Evolutionary conservation across 2,329 filamentous ascomycete genomes (phyloP).

Genomic region (Fusarium guadeloupense): DNA sequence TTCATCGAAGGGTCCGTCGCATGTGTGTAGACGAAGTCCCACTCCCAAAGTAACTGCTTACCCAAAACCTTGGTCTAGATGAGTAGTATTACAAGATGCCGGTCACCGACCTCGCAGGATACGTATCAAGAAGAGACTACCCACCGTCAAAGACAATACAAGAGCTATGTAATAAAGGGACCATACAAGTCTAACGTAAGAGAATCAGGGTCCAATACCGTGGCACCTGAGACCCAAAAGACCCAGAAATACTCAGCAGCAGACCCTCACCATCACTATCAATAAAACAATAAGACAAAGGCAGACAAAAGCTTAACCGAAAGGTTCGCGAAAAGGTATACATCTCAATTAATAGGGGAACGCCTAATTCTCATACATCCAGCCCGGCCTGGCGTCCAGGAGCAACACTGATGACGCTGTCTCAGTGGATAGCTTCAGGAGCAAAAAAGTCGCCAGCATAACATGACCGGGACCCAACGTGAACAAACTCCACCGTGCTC

Average conservation of each 20-base stretch:
- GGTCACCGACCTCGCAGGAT: not conserved
- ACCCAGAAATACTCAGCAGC: not conserved
- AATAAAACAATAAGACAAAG: not conserved
- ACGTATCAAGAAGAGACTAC: not conserved
- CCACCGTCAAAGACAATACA: not conserved
- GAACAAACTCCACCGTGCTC: constrained; percentile 51
- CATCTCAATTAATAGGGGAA: constrained; percentile 58
- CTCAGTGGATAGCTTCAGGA: constrained; percentile 27
- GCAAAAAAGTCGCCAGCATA: constrained; percentile 38
- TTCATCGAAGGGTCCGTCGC: not conserved
- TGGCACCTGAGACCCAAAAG: not conserved
- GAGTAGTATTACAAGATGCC: not conserved
- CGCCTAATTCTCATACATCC: constrained; percentile 58
- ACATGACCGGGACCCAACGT: constrained; percentile 42
- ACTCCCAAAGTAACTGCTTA: constrained; percentile 10
- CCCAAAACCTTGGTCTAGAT: constrained; percentile 1
- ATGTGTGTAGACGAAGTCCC: constrained; percentile 8
- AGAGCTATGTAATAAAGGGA: not conserved
- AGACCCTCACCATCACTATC: not conserved
- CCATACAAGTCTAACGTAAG: not conserved
- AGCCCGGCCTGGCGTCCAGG: constrained; percentile 38
- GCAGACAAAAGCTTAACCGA: not conserved
- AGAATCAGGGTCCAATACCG: not conserved
- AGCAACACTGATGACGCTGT: constrained; percentile 30
- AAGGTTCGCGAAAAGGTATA: constrained; percentile 38